Evolutionary conservation across 1,284 basidiomycete species (phyloP).

Genomic region (Cryptococcus sp.): DNA sequence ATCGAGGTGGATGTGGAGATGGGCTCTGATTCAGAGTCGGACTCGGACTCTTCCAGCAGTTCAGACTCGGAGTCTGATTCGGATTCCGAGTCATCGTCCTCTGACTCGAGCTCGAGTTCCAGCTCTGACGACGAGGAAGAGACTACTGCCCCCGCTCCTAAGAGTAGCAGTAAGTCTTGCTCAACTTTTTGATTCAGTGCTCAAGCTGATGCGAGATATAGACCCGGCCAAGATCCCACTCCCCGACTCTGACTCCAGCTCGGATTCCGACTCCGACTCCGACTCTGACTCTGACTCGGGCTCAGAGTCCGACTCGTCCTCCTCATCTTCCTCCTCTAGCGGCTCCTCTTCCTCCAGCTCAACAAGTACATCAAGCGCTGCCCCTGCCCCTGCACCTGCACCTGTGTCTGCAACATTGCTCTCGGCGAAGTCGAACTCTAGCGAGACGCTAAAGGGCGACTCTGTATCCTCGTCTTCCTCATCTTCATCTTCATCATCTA

Average conservation of each 20-base stretch:
- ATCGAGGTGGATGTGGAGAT: conserved; percentile 15
- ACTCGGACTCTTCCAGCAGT: neutral
- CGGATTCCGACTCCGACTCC: conserved; percentile 14
- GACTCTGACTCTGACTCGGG: conserved; percentile 28
- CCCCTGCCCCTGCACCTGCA: conserved; percentile 8
- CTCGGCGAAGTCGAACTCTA: conserved; percentile 9
- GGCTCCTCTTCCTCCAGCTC: conserved; percentile 21
- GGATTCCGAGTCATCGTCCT: conserved; percentile 11
- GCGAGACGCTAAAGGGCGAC: conserved; percentile 15
- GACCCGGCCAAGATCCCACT: conserved; percentile 9
- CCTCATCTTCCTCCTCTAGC: conserved; percentile 20
- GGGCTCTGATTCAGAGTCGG: conserved; percentile 7
- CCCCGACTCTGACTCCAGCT: conserved; percentile 10
- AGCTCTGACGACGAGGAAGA: conserved; percentile 12
- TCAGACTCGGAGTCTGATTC: conserved; percentile 17
- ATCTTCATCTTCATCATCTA: conserved; percentile 21
- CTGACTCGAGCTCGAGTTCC: conserved; percentile 6
- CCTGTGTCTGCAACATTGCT: neutral
- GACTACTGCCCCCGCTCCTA: conserved; percentile 4
- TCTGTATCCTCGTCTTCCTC: conserved; percentile 14
- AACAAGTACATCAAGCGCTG: conserved; percentile 13
- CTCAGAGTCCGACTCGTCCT: conserved; percentile 13
- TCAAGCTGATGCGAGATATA: conserved; percentile 2
- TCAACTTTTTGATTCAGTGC: too few relatives aligned
- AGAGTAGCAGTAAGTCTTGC: conserved; percentile 2